phyloP scores from a whole-genome alignment of 2,329 filamentous ascomycete genomes.

The Monosporascus sp. region DNA sequence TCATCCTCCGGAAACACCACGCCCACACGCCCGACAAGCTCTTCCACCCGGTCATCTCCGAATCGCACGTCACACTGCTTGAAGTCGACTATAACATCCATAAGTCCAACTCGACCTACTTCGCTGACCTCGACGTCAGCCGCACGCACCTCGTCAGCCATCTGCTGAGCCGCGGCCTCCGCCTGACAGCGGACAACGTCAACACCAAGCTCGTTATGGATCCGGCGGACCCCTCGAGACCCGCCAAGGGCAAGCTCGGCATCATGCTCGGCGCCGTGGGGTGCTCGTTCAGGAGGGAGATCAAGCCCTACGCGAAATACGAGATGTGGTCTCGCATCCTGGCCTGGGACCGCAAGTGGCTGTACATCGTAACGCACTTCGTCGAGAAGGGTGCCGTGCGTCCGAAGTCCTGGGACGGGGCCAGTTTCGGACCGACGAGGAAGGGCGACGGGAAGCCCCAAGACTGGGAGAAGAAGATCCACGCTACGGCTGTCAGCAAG shows the following conservation, averaged over 20 bases:
- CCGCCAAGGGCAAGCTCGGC: slow-evolving; percentile 49
- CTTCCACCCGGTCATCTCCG: slow-evolving; percentile 66
- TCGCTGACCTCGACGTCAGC: slow-evolving; percentile 77
- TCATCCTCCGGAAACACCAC: slow-evolving; percentile 43
- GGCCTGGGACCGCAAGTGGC: slow-evolving; percentile 76
- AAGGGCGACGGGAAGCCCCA: slow-evolving; percentile 31
- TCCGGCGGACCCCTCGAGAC: slow-evolving; percentile 37
- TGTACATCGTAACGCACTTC: slow-evolving; percentile 72
- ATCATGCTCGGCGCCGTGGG: slow-evolving; percentile 69
- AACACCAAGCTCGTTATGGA: slow-evolving; percentile 46
- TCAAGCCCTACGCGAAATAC: slow-evolving; percentile 62
- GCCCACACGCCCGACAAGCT: slow-evolving; percentile 57
- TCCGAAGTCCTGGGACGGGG: slow-evolving; percentile 50
- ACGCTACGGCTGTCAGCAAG: slow-evolving; percentile 70
- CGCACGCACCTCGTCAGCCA: slow-evolving; percentile 76
- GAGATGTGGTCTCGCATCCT: slow-evolving; percentile 71
- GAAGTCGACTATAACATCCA: slow-evolving; percentile 87
- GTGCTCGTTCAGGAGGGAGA: slow-evolving; percentile 70
- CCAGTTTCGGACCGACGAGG: slow-evolving; percentile 32
- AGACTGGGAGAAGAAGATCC: slow-evolving; percentile 58
- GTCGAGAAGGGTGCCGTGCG: slow-evolving; percentile 56
- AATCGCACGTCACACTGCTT: slow-evolving; percentile 61
- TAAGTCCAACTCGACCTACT: slow-evolving; percentile 83
- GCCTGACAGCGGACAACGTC: slow-evolving; percentile 44
- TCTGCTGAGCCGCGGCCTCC: slow-evolving; percentile 56